Base-by-base conservation (phyloP, 139 green algal species). In the Deuterostichococcus epilithicus region DNA sequence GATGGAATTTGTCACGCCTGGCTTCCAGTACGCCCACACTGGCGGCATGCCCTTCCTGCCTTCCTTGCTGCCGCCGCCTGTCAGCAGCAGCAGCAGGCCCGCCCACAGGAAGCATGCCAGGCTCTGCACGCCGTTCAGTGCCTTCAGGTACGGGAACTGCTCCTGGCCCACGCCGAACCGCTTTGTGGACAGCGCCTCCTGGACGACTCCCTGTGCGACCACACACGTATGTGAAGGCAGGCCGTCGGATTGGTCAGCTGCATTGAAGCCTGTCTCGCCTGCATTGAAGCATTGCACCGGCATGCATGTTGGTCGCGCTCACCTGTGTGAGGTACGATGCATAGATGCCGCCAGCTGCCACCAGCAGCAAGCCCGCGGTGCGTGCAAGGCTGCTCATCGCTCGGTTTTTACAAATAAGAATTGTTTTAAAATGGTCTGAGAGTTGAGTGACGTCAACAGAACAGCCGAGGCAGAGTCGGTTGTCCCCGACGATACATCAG, bases 61-160 rank as follows among this genome's bases (percentile, higher is more conserved):
- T 8, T 37, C 32, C 35, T 74, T 39, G 1, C 75, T 66, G 6
- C 81, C 75, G 33, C 33, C 39, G n/a, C 65, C 66, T 0, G 28
- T 25, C 34, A 79, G 22, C 20, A 44, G 10, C 68, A 88, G 73
- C 32, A 97, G 85, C 18, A 88, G 4, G 35, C 78, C 88, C 5
- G 92, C 94, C 89, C 92, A 94, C 0, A 97, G 3, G 76, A 97
- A 98, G 88, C 95, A 98, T 0, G 86, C 88, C 38, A 94, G 72
- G 37, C 79, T 84, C 74, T 98, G 95, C 1, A 93, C 86, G n/a
- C 89, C 90, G 45, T 97, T 96, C 1, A 98, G 83, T 0, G 92
- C 85, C 32, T 93, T 89, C n/a, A 98, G 76, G 63, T 97, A 84
- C 25, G 77, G 70, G 65, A 99, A 97, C 22, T 93, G 88, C 78